Evolutionary conservation across 2,329 filamentous ascomycete genomes (phyloP).

Genomic region (Fusarium veterinarium): DNA sequence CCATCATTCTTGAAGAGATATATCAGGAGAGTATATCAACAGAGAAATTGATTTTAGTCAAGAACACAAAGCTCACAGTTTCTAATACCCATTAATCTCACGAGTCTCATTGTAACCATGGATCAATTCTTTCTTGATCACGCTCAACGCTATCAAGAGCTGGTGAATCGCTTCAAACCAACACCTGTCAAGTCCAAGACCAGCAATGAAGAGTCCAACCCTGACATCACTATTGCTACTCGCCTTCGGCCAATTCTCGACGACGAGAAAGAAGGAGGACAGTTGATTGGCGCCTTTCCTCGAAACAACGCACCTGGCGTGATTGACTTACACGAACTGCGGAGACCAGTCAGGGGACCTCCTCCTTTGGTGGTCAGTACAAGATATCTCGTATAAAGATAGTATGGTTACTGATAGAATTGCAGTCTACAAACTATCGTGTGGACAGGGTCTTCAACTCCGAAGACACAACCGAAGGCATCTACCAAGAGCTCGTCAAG

Average conservation of each 20-base stretch:
- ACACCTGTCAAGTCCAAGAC: conserved; percentile 6
- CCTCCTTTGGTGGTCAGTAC: conserved; percentile 47
- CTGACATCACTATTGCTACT: conserved; percentile 52
- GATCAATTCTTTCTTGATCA: conserved; percentile 50
- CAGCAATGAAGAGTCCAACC: conserved; percentile 11
- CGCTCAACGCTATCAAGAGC: conserved; percentile 43
- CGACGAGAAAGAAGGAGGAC: conserved; percentile 48
- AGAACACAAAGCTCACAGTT: rapidly evolving
- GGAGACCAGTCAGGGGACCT: conserved; percentile 46
- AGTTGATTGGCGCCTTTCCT: conserved; percentile 40
- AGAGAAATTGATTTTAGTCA: background rate
- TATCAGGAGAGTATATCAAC: background rate
- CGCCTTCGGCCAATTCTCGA: conserved; percentile 52
- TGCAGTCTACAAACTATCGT: conserved; percentile 49
- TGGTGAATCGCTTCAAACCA: conserved; percentile 47
- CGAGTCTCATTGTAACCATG: conserved; percentile 32
- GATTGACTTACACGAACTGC: conserved; percentile 54
- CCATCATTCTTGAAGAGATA: conserved; percentile 5
- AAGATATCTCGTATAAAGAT: background rate
- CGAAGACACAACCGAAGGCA: conserved; percentile 50
- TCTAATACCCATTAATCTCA: background rate
- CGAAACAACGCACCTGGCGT: conserved; percentile 1
- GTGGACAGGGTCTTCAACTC: conserved; percentile 53
- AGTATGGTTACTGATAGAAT: background rate
- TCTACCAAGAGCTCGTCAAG: conserved; percentile 56